These are phyloP conservation scores for Trichoderma afroharzianum DNA, from an alignment of 2,329 filamentous ascomycete genomes.

Conservation along the genomic window DNA sequence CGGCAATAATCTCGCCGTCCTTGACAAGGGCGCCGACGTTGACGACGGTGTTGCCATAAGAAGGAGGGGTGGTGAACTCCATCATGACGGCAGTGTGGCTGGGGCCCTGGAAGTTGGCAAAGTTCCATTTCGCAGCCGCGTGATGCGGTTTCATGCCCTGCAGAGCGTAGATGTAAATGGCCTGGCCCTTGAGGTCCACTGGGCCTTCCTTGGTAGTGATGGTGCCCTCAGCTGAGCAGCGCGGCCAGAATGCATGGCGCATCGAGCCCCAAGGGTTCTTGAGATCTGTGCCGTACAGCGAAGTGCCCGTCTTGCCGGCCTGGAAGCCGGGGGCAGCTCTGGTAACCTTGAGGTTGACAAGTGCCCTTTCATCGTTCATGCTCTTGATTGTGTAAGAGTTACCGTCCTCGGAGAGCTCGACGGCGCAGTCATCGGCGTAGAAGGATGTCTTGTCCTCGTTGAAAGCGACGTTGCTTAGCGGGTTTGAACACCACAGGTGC, in stretches of 20 bases:
- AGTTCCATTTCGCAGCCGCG: constrained; percentile 89
- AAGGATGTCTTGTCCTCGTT: constrained; percentile 79
- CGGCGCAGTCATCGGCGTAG: constrained; percentile 78
- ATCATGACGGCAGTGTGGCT: constrained; percentile 87
- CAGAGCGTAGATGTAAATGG: constrained; percentile 77
- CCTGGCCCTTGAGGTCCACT: constrained; percentile 76
- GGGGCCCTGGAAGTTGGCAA: constrained; percentile 84
- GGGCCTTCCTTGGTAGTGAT: constrained; percentile 80
- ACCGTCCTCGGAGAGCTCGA: constrained; percentile 84
- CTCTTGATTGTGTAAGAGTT: constrained; percentile 86
- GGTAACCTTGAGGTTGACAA: constrained; percentile 83
- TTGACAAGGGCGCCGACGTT: constrained; percentile 78
- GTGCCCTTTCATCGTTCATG: constrained; percentile 70
- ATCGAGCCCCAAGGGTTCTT: constrained; percentile 86
- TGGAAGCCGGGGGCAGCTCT: constrained; percentile 76
- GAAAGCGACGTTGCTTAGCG: constrained; percentile 75
- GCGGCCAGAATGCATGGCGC: constrained; percentile 92
- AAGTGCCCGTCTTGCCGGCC: constrained; percentile 78
- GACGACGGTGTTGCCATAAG: constrained; percentile 82
- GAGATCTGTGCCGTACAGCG: constrained; percentile 81
- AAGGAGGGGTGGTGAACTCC: constrained; percentile 92
- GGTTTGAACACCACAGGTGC: constrained; percentile 79
- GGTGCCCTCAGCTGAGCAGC: constrained; percentile 75
- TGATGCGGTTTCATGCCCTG: constrained; percentile 99
- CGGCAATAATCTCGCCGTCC: constrained; percentile 75